Evolutionary conservation across 2,329 filamentous ascomycete genomes (phyloP).

Genomic region (Fusarium keratoplasticum): DNA sequence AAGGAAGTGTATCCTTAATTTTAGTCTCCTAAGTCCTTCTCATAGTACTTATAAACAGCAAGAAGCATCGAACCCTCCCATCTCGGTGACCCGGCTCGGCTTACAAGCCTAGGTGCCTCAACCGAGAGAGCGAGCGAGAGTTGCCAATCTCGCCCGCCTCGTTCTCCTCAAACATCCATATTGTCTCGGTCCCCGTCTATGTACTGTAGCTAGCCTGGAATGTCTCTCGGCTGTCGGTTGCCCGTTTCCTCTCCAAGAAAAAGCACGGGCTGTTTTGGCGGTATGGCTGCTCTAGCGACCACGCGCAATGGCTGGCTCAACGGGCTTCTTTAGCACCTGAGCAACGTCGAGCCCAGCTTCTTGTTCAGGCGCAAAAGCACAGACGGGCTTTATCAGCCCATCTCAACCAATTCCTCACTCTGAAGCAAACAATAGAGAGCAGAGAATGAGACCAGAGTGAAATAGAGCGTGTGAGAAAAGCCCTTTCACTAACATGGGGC

Average conservation of each 20-base stretch:
- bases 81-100: slow-evolving; percentile 12
- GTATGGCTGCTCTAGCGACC: slow-evolving; percentile 3
- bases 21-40: not conserved
- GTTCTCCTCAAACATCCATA: not conserved
- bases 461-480: not conserved
- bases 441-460: not conserved
- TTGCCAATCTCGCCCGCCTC: slow-evolving; percentile 31
- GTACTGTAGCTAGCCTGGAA: not conserved
- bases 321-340: slow-evolving; percentile 2
- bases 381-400: slow-evolving; percentile 2
- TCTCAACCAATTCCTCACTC: not conserved
- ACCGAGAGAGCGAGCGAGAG: slow-evolving; percentile 2
- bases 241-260: not conserved
- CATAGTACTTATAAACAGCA: too few relatives aligned
- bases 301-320: not conserved
- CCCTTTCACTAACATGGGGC: slow-evolving; percentile 7
- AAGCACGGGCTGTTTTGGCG: slow-evolving; percentile 2
- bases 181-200: slow-evolving; percentile 1
- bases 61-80: not conserved
- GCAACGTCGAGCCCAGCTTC: not conserved
- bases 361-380: slow-evolving; percentile 6
- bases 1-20: not conserved
- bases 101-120: not conserved
- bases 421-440: not conserved
- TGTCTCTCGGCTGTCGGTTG: slow-evolving; percentile 6